Percentiles rank a stretch among this genome's conserved stretches.
Conservation (phyloP, 306 rosid species). For the Vigna angularis region DNA sequence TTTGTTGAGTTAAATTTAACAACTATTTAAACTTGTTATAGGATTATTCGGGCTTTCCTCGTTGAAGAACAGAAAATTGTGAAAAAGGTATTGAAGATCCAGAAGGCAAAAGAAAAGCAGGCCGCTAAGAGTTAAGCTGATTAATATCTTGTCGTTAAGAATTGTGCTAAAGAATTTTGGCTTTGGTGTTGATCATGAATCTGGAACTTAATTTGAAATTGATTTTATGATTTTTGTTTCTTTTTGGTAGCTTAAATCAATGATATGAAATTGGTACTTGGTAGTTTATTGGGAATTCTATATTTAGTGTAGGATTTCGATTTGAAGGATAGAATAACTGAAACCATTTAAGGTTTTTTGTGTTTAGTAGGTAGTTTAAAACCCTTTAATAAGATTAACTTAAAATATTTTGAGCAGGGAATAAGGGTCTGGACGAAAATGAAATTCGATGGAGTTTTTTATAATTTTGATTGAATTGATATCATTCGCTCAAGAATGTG, state of each 20-base stretch:
- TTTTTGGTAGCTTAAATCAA: neutral
- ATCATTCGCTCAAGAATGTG: no score
- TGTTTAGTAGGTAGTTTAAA: no score
- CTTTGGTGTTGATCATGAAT: constrained; percentile 48
- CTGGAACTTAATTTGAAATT: constrained; percentile 45
- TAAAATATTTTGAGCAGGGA: no score
- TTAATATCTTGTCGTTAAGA: constrained; percentile 27
- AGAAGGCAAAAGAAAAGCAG: constrained; percentile 82
- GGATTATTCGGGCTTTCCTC: constrained; percentile 88
- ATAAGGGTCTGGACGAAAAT: no score
- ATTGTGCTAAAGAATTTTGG: constrained; percentile 63
- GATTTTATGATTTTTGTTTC: constrained; percentile 14
- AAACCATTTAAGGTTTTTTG: no score
- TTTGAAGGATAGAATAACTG: no score
- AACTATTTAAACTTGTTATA: constrained; percentile 13
- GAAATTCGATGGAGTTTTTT: no score
- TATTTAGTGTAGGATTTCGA: neutral
- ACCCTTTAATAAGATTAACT: no score
- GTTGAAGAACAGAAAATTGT: constrained; percentile 95
- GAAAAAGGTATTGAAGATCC: constrained; percentile 95
- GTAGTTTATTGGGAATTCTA: neutral
- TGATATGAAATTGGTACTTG: neutral
- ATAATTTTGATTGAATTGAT: no score
- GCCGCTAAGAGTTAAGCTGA: constrained; percentile 59
- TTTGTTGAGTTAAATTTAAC: neutral